Evolutionary conservation across 495 filamentous ascomycete genomes (phyloP), one percentile per base, ranked within the genome.

Genomic region (Penicillium fimorum): DNA sequence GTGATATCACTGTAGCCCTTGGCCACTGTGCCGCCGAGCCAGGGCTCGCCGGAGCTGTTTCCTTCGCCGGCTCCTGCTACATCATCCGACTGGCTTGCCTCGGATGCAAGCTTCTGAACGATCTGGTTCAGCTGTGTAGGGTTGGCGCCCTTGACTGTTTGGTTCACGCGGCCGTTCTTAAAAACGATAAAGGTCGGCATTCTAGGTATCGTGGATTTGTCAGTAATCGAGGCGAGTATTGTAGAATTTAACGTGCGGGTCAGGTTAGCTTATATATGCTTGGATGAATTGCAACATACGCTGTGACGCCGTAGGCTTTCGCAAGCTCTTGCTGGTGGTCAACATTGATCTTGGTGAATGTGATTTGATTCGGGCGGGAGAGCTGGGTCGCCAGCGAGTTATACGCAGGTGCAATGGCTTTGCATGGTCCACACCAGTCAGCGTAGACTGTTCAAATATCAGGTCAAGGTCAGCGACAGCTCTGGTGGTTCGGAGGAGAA

Each of bases 151-250:
- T 81, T 77, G 40, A 96, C 79, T 55, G 85, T 88, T 42, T 87
- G 79, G 32, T 84, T 79, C 50, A 82, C 74, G 54, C 81, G 77
- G 56, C 86, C 84, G 57, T 87, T 80, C 63, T 90, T 88, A 80
- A 97, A 96, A 61, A 96, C 80, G 65, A 97, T 84, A 75, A 97
- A 96, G 42, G 93, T 96, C 15, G 94, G 94, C 57, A 64, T 64
- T 44, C 66, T 69, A 56, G 41, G 4, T 18, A 17, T 25, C 20
- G 6, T n/a, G 15, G 0, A 22, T 29, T 20, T 47, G 41, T 55
- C 42, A 47, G 47, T 29, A 12, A 12, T 3, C 35, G 3, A 17
- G 17, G 12, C 1, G 7, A 20, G 8, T 13, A 35, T 32, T n/a
- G 29, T 58, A 45, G n/a, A 27, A 13, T 29, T 29, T 9, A 15